Evolutionary conservation across 176 grass and related monocot species (phyloP).

Genomic region (Musa schizocarpa): DNA sequence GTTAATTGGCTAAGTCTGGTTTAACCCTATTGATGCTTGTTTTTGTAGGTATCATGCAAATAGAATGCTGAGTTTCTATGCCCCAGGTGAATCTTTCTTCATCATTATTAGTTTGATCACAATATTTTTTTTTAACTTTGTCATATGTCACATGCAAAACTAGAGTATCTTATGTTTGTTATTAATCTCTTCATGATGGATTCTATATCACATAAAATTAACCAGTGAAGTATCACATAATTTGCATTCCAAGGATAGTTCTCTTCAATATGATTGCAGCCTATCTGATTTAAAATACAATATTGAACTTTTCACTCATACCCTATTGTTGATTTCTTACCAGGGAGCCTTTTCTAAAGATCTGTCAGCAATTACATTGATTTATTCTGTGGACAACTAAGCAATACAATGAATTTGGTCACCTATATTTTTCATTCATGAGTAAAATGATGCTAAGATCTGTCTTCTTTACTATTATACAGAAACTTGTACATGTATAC

Average conservation of each 20-base stretch:
- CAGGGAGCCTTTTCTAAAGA: neutral
- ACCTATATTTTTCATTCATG: neutral
- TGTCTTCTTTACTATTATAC: neutral
- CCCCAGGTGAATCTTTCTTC: conserved; percentile 24
- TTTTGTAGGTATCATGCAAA: conserved; percentile 82
- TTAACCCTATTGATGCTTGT: conserved; percentile 18
- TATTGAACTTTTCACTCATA: too few relatives aligned
- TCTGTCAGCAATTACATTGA: neutral
- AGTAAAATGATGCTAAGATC: neutral
- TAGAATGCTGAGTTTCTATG: conserved; percentile 94
- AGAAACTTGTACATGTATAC: neutral
- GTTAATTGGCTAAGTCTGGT: neutral
- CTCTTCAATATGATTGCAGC: too few relatives aligned
- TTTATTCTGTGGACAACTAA: neutral
- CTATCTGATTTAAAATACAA: too few relatives aligned
- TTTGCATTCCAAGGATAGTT: too few relatives aligned
- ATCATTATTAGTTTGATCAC: neutral
- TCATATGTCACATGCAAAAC: neutral
- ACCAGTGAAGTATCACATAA: too few relatives aligned
- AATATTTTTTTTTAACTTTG: neutral
- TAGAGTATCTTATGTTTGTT: conserved; percentile 26
- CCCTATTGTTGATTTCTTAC: neutral
- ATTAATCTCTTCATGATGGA: neutral
- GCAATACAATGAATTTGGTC: neutral
- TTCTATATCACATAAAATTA: too few relatives aligned